These are phyloP conservation scores for Pisolithus marmoratus DNA, from an alignment of 768 basidiomycete species.

Conservation along the genomic window DNA sequence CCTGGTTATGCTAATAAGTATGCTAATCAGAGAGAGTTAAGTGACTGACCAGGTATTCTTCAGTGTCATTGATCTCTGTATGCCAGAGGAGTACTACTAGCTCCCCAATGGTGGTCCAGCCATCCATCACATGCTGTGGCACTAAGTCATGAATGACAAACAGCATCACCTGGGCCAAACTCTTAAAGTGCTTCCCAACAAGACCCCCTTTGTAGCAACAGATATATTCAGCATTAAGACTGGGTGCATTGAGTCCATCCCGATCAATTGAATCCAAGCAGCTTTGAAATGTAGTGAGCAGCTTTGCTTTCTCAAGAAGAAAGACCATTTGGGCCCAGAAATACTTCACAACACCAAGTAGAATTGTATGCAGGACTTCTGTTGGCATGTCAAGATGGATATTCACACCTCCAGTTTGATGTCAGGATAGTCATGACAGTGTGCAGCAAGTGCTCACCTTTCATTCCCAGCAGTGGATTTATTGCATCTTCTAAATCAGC, in stretches of 20 bases:
- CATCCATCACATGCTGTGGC: conserved; percentile 12
- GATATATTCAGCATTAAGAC: conserved; percentile 27
- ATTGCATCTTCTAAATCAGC: neutral
- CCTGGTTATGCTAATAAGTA: too few relatives aligned
- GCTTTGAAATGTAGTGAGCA: conserved; percentile 15
- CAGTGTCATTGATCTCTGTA: conserved; percentile 30
- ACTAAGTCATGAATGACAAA: conserved; percentile 29
- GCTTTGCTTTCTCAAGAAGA: conserved; percentile 18
- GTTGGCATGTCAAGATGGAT: conserved; percentile 29
- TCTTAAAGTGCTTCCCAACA: conserved; percentile 30
- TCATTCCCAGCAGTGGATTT: conserved; percentile 5
- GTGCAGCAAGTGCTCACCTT: neutral
- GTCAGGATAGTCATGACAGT: neutral
- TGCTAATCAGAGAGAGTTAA: too few relatives aligned
- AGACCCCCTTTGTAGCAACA: conserved; percentile 24
- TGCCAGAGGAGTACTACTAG: conserved; percentile 38
- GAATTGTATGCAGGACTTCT: conserved; percentile 29
- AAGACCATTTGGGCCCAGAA: conserved; percentile 21
- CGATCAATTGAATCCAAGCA: conserved; percentile 18
- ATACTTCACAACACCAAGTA: conserved; percentile 32
- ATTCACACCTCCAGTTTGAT: conserved; percentile 18
- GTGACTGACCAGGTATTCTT: conserved; percentile 24
- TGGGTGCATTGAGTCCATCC: conserved; percentile 21
- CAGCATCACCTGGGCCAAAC: conserved; percentile 25
- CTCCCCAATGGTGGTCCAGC: conserved; percentile 29